Evolutionary conservation across 1,284 basidiomycete species (phyloP), one percentile per base, ranked within the genome.

Genomic region (Vanrija sp.): DNA sequence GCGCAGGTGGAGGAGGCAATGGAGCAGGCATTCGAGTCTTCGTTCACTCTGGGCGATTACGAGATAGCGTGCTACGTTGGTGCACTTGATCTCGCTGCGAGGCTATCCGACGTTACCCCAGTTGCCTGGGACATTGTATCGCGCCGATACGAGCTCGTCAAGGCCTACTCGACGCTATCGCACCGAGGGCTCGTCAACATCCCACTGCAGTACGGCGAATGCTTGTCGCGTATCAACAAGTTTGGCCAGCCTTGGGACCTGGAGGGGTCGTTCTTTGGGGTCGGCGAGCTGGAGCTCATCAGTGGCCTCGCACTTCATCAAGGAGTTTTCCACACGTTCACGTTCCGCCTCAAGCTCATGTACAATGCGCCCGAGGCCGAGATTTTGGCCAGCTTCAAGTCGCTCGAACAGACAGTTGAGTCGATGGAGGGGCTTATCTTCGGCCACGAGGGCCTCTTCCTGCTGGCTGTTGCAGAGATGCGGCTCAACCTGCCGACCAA

Each of bases 31-130:
- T 66, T 68, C 38, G 64, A 71, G 1, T 43, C 55, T 1, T 65
- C 61, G 1, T 28, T 64, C 6, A 40, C 26, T 3, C 50, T 57
- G 21, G 66, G 65, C 23, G 67, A 71, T 38, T 64, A 63, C 38
- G 67, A 71, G 38, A 48, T 68, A 4, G 67, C 57, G 5, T 45
- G 56, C 10, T 68, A 68, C 25, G 60, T 65, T 16, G 49, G 66
- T 5, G 48, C 44, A 4, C 51, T 71, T 2, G 64, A 68, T 25
- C 26, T 66, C 7, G 58, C 47, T 2, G 49, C 57, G 0, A 54
- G 58, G 6, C 39, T 62, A 2, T 58, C 65, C 38, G 50, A 55
- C 14, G 51, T 52, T 5, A 39, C 16, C 0, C 46, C 55, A 6
- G 46, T 64, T 0, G 50, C 54, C 3, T 54, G 62, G 46, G 52